Evolutionary conservation across 2,329 filamentous ascomycete species (phyloP).

Genomic region (Colletotrichum agaves): DNA sequence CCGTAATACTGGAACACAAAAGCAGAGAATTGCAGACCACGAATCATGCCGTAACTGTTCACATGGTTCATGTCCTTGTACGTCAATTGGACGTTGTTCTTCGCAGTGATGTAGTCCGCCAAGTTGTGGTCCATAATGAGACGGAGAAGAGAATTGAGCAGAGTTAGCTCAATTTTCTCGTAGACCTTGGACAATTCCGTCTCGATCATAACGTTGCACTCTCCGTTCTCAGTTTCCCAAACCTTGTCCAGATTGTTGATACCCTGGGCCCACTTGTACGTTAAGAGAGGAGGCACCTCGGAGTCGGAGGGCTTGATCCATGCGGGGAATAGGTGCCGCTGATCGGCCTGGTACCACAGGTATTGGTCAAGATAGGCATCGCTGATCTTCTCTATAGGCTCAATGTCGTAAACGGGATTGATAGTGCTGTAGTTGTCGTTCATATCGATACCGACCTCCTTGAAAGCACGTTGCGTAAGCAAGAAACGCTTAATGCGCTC

Average conservation of each 20-base stretch:
- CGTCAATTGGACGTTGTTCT: conserved; percentile 98
- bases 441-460: conserved; percentile 99
- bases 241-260: conserved; percentile 98
- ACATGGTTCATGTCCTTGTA: conserved; percentile 99
- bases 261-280: conserved; percentile 99
- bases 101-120: conserved; percentile 98
- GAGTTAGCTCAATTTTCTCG: conserved; percentile 97
- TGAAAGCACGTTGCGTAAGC: conserved; percentile 96
- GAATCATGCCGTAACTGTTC: conserved; percentile 98
- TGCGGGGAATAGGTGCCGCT: conserved; percentile 93
- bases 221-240: conserved; percentile 92
- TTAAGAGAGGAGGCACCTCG: conserved; percentile 91
- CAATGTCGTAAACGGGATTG: conserved; percentile 98
- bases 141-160: conserved; percentile 91
- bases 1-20: conserved; percentile 99
- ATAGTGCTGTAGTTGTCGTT: conserved; percentile 99
- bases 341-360: conserved; percentile 98
- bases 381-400: conserved; percentile 99
- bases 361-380: conserved; percentile 99
- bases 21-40: conserved; percentile 95
- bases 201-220: conserved; percentile 99
- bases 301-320: conserved; percentile 99
- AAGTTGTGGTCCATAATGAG: conserved; percentile 99
- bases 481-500: conserved; percentile 97
- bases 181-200: conserved; percentile 99